Percentiles rank a stretch among this genome's conserved stretches.
Conservation (phyloP, 192 early-diverging fungal genomes). For the Rhizophagus sp. region DNA sequence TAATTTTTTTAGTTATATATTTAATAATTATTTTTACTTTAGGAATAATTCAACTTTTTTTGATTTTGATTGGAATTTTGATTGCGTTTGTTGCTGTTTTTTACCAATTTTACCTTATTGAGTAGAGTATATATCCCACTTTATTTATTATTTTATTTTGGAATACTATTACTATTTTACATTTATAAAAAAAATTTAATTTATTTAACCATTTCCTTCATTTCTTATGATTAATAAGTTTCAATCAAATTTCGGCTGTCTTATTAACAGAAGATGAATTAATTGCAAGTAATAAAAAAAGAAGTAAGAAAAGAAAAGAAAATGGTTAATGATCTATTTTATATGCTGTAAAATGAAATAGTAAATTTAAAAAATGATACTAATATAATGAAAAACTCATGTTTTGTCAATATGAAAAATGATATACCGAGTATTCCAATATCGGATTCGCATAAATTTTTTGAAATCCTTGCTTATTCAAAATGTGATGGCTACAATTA, state of each 20-base stretch:
- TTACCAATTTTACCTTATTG: not conserved
- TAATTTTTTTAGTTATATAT: not conserved
- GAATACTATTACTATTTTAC: no score
- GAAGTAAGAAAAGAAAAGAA: not conserved
- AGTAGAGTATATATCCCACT: not conserved
- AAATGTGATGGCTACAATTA: not conserved
- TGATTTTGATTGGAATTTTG: not conserved
- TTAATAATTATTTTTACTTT: not conserved
- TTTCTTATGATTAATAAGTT: no score
- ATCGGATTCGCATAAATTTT: not conserved
- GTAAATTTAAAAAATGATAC: no score
- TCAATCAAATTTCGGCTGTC: no score
- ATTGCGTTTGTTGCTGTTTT: not conserved
- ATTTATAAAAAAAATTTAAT: not conserved
- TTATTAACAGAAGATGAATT: no score
- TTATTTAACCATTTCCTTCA: no score
- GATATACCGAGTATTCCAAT: not conserved
- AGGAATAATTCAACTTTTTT: not conserved
- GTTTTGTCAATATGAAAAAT: not conserved
- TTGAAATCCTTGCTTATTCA: not conserved
- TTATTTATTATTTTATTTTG: no score
- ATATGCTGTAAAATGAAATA: no score
- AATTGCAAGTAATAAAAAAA: not conserved
- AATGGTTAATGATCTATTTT: no score
- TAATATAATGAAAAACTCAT: no score